Evolutionary conservation across 768 basidiomycete species (phyloP).

Genomic region (Mycena amicta): DNA sequence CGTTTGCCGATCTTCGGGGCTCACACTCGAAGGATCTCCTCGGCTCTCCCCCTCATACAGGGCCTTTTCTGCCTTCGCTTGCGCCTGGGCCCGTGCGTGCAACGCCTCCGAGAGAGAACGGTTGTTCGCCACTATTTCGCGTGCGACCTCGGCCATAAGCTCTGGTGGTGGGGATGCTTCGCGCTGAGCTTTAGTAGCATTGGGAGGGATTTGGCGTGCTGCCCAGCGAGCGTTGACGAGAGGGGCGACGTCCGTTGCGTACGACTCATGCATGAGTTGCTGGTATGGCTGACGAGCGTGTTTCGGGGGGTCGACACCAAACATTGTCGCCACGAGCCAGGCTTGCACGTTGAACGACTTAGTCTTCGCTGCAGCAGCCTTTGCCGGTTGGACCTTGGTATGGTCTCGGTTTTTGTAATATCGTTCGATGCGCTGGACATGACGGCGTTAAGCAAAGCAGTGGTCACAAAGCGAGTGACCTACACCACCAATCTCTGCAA

Average conservation of each 20-base stretch:
- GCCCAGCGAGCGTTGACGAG: neutral
- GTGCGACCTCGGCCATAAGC: neutral
- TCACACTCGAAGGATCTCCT: neutral
- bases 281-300: too few species aligned
- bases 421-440: too few species aligned
- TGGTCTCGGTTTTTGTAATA: too few species aligned
- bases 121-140: neutral
- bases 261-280: neutral
- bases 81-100: neutral
- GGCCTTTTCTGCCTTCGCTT: neutral
- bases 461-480: too few species aligned
- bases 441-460: too few species aligned
- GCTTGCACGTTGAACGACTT: too few species aligned
- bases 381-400: too few species aligned
- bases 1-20: neutral
- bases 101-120: neutral
- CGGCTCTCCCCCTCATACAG: neutral
- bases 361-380: too few species aligned
- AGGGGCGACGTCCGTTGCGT: neutral
- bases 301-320: too few species aligned
- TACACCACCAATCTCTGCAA: too few species aligned
- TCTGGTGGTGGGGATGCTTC: neutral
- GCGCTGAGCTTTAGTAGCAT: neutral
- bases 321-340: too few species aligned
- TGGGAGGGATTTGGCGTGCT: neutral